Conservation (phyloP, 2,329 filamentous ascomycete species). For the Penicillium sp. region DNA sequence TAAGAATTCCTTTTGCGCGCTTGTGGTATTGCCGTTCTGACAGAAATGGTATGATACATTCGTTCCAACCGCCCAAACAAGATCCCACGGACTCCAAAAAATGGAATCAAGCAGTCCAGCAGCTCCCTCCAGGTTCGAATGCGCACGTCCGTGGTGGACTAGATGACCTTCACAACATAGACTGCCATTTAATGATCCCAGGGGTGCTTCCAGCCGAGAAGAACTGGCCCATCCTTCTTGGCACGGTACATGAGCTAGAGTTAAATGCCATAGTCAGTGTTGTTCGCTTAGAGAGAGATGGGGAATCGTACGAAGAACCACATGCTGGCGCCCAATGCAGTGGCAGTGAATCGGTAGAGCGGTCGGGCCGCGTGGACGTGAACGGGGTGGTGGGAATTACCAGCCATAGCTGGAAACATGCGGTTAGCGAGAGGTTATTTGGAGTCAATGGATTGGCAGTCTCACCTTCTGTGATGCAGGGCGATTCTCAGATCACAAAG, state of each 20-base stretch:
- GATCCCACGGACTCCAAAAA: conserved; percentile 9
- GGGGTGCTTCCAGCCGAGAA: conserved; percentile 92
- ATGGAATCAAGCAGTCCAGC: conserved; percentile 5
- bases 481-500: conserved; percentile 10
- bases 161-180: too few species aligned
- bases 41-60: conserved; percentile 27
- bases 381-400: conserved; percentile 41
- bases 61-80: conserved; percentile 11
- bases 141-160: too few species aligned
- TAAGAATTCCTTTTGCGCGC: conserved; percentile 5
- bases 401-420: conserved; percentile 36
- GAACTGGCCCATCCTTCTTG: conserved; percentile 88
- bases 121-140: too few species aligned
- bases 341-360: conserved; percentile 81
- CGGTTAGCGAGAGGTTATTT: conserved; percentile 2
- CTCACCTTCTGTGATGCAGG: conserved; percentile 15
- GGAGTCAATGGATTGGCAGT: conserved; percentile 1
- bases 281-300: background rate
- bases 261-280: conserved; percentile 2
- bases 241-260: conserved; percentile 87
- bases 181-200: conserved; percentile 89
- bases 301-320: conserved; percentile 82
- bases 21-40: conserved; percentile 12
- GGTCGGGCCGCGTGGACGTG: conserved; percentile 60
- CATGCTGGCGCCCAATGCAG: conserved; percentile 89